Conservation (phyloP, 331 rosid genomes). For the Acacia concinna region DNA sequence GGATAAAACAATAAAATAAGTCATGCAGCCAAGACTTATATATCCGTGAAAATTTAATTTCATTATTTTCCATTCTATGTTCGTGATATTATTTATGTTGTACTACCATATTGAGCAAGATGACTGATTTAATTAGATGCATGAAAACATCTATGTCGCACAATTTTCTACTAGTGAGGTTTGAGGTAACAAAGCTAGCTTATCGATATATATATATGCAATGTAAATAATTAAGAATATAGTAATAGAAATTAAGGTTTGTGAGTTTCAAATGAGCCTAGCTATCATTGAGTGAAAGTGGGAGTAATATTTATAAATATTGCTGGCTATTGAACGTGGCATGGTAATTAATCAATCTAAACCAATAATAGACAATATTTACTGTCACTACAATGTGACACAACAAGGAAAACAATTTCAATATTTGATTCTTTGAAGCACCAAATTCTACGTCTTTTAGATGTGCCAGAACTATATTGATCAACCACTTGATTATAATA, state of each 20-base stretch:
- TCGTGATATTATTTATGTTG: neutral
- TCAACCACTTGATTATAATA: neutral
- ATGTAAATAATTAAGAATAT: neutral
- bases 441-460: conserved; percentile 11
- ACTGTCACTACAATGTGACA: conserved; percentile 1
- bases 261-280: neutral
- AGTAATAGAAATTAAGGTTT: neutral
- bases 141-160: neutral
- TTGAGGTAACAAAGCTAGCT: neutral
- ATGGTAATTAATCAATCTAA: neutral
- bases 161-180: neutral
- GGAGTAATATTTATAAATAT: neutral
- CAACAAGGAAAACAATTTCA: conserved; percentile 8
- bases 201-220: neutral
- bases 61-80: neutral
- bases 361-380: neutral
- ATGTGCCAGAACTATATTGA: neutral
- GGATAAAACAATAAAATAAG: neutral
- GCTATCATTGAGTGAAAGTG: conserved; percentile 7
- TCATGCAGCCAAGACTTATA: neutral
- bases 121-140: neutral
- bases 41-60: neutral
- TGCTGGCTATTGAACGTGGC: neutral
- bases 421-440: conserved; percentile 19
- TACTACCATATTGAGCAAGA: no score